Evolutionary conservation across 192 early-diverging fungal species (phyloP).

Genomic region (Mycoemilia scoparia): DNA sequence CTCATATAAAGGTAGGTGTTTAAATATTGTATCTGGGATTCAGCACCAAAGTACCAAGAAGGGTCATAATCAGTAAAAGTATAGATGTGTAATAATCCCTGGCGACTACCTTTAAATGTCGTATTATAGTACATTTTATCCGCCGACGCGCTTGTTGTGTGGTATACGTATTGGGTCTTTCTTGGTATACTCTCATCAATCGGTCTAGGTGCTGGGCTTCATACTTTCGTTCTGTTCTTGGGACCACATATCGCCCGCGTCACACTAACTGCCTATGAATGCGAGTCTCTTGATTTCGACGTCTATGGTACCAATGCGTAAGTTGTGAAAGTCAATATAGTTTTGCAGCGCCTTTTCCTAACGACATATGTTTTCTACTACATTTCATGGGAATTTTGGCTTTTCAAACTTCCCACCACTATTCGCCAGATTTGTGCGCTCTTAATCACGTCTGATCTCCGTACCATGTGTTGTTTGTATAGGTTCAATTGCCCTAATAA

Average conservation of each 20-base stretch:
- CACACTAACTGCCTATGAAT: constrained; percentile 74
- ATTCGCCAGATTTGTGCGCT: too few species aligned
- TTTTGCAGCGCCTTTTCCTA: too few species aligned
- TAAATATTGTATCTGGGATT: not conserved
- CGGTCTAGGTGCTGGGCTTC: constrained; percentile 83
- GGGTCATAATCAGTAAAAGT: not conserved
- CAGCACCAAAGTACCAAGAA: not conserved
- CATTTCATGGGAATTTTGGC: too few species aligned
- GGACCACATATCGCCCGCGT: constrained; percentile 82
- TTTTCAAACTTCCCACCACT: too few species aligned
- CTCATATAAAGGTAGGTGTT: constrained; percentile 9
- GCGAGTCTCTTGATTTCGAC: constrained; percentile 52
- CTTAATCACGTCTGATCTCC: too few species aligned
- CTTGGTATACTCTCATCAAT: constrained; percentile 80
- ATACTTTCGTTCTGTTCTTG: constrained; percentile 87
- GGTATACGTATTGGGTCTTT: constrained; percentile 79
- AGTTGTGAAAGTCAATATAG: too few species aligned
- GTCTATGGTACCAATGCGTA: constrained; percentile 48
- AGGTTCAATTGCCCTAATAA: not conserved
- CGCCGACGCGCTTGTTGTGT: constrained; percentile 43
- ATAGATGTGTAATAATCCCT: not conserved
- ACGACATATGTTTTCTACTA: too few species aligned
- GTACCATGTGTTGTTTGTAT: not conserved
- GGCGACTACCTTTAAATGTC: not conserved
- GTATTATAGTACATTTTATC: constrained; percentile 3